Base-by-base conservation (phyloP, 1,284 basidiomycete species). In the Ganoderma resinaceum region DNA sequence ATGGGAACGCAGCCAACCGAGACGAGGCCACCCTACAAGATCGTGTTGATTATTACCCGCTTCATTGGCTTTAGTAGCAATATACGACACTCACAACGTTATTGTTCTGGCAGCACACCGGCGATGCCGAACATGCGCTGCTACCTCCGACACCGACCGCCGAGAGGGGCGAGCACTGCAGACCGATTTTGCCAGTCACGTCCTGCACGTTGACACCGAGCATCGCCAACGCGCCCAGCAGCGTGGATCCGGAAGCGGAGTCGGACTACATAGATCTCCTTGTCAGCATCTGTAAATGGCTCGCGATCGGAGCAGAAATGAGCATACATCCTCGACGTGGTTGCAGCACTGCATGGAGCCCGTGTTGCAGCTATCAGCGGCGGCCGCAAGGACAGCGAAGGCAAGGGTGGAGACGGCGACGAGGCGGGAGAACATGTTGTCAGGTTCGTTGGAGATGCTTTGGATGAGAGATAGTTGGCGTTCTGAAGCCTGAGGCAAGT, bases 21-120 rank as follows among this genome's bases (percentile, higher is more conserved):
- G 42, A 43, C 42, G 42, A n/a, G 20, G 42, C 42, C 42, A 8
- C 42, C 42, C 42, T 43, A 20, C 18, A 7, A 16, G 3, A 16
- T n/a, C 6, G 7, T 6, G 42, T n/a, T 8, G n/a, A 20, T 20
- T 5, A 20, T 20, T 2, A 8, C 42, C 1, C n/a, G n/a, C n/a
- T 20, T 43, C 42, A n/a, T n/a, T n/a, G 8, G 4, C 18, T 43
- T 0, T 0, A 20, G n/a, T 3, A 43, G 18, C 0, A 20, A n/a
- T 4, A 18, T 18, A 14, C n/a, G n/a, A 2, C 18, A 71, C 72
- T 67, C 31, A 72, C 70, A 33, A 70, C 60, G 61, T 68, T 63
- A 64, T 72, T 72, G 69, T 72, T 69, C 63, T 69, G 29, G 67
- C 72, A 73, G 69, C 72, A 72, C 35, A 73, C 72, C 6, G 70